Evolutionary conservation across 1,284 basidiomycete species (phyloP), one percentile per base, ranked within the genome.

Genomic region (Pseudozyma pruni): DNA sequence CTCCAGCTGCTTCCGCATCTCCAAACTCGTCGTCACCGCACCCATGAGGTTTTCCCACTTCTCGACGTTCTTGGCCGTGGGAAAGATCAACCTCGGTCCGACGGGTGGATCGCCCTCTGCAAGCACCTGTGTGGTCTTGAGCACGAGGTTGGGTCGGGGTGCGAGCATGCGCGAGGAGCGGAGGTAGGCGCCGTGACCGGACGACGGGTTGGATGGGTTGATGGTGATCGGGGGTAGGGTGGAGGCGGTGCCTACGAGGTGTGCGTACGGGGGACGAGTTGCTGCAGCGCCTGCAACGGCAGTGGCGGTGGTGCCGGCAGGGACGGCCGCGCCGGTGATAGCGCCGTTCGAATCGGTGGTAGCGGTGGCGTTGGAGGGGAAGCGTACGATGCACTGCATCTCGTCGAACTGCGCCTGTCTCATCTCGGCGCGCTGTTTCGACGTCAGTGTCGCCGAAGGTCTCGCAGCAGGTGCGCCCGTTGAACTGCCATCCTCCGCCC

Each of bases 1-100:
- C 32, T 83, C 81, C 31, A 80, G 40, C 49, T 80, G 76, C 42
- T 75, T 79, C 39, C 79, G 69, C 67, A 83, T 63, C 58, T 83
- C 81, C 42, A 82, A 56, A 8, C 74, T 58, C 23, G 74, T 74
- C 27, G 79, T 79, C 8, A 81, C 76, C 5, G 81, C 81, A 10
- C 81, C 81, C 8, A 82, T 44, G 10, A 83, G 66, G 14, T 78
- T 78, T 47, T 83, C 81, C 80, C 81, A 83, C 50, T 78, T 80
- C 39, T 81, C 81, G 13, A 76, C 67, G 29, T 83, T 83, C 32
- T 55, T 57, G 23, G 61, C 59, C 2, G 81, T 83, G 3, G 81
- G 79, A 62, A 79, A 83, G 33, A 79, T 72, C 9, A 82, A 58
- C 6, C 77, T 51, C 1, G 75, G 59, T 1, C 72, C 74, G 20